Evolutionary conservation across 2,329 filamentous ascomycete species (phyloP).

Genomic region (Neonectria sp.): DNA sequence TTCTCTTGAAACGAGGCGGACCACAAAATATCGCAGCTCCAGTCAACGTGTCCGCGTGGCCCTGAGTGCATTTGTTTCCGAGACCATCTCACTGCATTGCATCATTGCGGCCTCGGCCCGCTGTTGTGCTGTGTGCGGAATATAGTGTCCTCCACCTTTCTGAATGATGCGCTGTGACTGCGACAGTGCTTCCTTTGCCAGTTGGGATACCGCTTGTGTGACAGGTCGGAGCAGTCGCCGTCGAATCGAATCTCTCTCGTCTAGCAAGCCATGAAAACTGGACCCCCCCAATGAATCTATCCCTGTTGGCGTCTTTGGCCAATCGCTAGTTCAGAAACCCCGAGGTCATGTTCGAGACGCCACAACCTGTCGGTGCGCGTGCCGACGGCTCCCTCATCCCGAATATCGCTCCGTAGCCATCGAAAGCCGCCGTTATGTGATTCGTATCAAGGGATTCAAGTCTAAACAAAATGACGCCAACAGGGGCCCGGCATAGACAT

Average conservation of each 20-base stretch:
- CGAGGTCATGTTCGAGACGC: constrained; percentile 27
- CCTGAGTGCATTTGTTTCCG: constrained; percentile 23
- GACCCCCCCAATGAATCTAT: not conserved
- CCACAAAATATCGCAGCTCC: constrained; percentile 40
- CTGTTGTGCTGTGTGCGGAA: constrained; percentile 5
- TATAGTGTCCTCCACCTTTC: constrained; percentile 8
- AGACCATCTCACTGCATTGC: constrained; percentile 17
- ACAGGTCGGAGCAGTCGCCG: not conserved
- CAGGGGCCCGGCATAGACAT: constrained; percentile 3
- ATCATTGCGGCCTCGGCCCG: constrained; percentile 15
- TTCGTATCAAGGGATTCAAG: constrained; percentile 35
- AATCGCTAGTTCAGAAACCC: constrained; percentile 18
- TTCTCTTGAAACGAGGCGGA: constrained; percentile 39
- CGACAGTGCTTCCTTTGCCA: constrained; percentile 13
- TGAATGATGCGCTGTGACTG: constrained; percentile 9
- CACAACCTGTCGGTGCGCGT: constrained; percentile 32
- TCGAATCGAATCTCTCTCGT: not conserved
- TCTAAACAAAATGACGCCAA: constrained; percentile 13
- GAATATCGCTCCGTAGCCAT: constrained; percentile 40
- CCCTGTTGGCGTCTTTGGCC: constrained; percentile 1
- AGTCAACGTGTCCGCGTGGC: constrained; percentile 30
- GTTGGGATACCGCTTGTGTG: constrained; percentile 10
- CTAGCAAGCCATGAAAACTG: not conserved
- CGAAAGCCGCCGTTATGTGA: constrained; percentile 22
- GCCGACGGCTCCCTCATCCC: constrained; percentile 45